Percentiles rank a stretch among this genome's conserved stretches.
These are phyloP conservation scores for Talaromyces pinophilus DNA, from an alignment of 2,329 filamentous ascomycete genomes.

Conservation along the genomic window DNA sequence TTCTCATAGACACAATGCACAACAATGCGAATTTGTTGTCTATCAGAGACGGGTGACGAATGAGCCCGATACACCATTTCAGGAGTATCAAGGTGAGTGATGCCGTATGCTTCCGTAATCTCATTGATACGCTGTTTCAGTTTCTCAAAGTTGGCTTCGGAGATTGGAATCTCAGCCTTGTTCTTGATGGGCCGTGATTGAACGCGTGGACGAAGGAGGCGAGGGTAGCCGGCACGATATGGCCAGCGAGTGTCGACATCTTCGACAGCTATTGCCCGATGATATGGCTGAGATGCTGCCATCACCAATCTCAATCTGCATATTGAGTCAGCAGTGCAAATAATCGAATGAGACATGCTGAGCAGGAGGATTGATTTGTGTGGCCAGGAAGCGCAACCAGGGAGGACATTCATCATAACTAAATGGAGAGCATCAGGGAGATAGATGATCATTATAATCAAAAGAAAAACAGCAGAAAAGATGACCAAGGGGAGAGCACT, in stretches of 20 bases:
- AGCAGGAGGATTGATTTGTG: background rate
- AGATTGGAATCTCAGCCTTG: background rate
- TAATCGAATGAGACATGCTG: background rate
- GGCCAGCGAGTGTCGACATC: background rate
- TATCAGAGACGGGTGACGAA: background rate
- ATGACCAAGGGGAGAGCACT: background rate
- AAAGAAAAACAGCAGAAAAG: background rate
- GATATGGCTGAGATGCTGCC: no score
- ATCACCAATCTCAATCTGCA: background rate
- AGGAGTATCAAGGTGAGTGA: background rate
- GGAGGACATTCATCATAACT: background rate
- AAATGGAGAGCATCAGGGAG: background rate
- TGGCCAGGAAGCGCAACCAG: no score
- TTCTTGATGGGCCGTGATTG: background rate
- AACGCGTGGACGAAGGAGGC: background rate
- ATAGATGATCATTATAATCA: background rate
- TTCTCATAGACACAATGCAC: background rate
- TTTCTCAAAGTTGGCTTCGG: background rate
- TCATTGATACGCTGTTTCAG: background rate
- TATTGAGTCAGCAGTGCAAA: background rate
- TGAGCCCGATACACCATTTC: background rate
- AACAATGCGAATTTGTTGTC: background rate
- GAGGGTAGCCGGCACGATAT: background rate
- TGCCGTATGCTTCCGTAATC: background rate
- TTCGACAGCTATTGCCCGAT: background rate